Conservation (phyloP, 371 early-diverging fungal genomes). For the Quaeritorhiza haematococci region DNA sequence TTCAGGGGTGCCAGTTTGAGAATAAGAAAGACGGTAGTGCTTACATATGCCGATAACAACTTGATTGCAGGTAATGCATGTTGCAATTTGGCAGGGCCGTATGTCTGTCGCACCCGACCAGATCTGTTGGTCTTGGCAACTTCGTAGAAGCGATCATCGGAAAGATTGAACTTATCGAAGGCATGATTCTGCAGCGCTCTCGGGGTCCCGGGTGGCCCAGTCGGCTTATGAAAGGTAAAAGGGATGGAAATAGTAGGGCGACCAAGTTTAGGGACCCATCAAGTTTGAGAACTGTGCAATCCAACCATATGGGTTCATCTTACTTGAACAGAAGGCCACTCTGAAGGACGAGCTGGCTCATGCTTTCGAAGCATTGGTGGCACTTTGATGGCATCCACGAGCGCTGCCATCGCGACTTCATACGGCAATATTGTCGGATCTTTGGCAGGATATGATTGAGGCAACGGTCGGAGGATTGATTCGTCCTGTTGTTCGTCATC, state of each 20-base stretch:
- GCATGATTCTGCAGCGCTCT: slow-evolving; percentile 14
- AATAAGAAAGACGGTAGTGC: slow-evolving; percentile 8
- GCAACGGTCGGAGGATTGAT: slow-evolving; percentile 4
- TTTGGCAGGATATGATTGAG: slow-evolving; percentile 31
- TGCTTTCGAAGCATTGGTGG: neutral
- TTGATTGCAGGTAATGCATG: slow-evolving; percentile 92
- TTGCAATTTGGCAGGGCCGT: slow-evolving; percentile 85
- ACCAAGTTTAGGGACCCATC: neutral
- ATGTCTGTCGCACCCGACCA: slow-evolving; percentile 79
- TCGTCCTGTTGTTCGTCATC: slow-evolving; percentile 55
- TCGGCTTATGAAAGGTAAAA: neutral
- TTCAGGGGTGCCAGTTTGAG: neutral
- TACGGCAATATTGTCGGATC: slow-evolving; percentile 58
- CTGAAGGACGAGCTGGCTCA: no score
- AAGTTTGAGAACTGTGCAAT: neutral
- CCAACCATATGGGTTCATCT: no score
- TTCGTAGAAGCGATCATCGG: slow-evolving; percentile 93
- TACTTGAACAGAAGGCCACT: no score
- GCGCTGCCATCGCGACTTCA: slow-evolving; percentile 10
- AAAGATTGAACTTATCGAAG: slow-evolving; percentile 86
- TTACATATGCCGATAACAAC: slow-evolving; percentile 75
- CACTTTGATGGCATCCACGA: slow-evolving; percentile 17
- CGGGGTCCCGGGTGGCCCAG: slow-evolving; percentile 14
- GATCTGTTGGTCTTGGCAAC: slow-evolving; percentile 61
- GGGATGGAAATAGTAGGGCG: neutral